Evolutionary conservation across 202 grass and related monocot genomes (phyloP), one percentile per base, ranked within the genome.

Genomic region (Schoenoplectus tabernaemontani): DNA sequence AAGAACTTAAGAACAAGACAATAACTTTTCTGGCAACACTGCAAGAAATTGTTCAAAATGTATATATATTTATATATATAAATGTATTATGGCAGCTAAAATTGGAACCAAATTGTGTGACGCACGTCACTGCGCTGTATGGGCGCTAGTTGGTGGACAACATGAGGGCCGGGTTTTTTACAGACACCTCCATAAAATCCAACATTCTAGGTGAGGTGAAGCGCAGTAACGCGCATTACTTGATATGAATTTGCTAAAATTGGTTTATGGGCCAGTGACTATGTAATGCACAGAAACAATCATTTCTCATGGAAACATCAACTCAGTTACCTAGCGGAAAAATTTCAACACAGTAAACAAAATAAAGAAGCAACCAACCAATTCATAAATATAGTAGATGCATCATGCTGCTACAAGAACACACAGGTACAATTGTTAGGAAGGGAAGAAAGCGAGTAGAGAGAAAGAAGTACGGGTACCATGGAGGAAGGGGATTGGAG

Each of bases 401-500:
- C 26, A 63, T 63, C 59, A 34, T 63, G 59, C 12, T 63, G 13
- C 59, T 17, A 63, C 59, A 63, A 63, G 11, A 15, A 63, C 11
- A 33, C 59, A 32, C 23, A 7, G 13, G 9, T 33, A 32, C 61
- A 37, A 64, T 64, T 64, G 30, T 7, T n/a, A 36, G 32, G 32
- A 44, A 68, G n/a, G 3, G 11, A 16, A 43, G 41, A 24, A 15
- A 30, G 33, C 17, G 28, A 36, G 4, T 26, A 17, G 5, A 9
- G 11, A 19, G 24, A n/a, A 17, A 7, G 22, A 15, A 54, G 22
- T 9, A 36, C 9, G 24, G 17, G 23, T 20, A 85, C 87, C 87
- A 90, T 92, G 81, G 86, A 89, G 42, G 89, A 98, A 5, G 95
- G 91, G 13, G 89, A 94, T 79, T 94, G 91, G 86, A 87, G 86